Evolutionary conservation across 768 basidiomycete genomes (phyloP), one percentile per base, ranked within the genome.

Genomic region (Pleurotus citrinopileatus): DNA sequence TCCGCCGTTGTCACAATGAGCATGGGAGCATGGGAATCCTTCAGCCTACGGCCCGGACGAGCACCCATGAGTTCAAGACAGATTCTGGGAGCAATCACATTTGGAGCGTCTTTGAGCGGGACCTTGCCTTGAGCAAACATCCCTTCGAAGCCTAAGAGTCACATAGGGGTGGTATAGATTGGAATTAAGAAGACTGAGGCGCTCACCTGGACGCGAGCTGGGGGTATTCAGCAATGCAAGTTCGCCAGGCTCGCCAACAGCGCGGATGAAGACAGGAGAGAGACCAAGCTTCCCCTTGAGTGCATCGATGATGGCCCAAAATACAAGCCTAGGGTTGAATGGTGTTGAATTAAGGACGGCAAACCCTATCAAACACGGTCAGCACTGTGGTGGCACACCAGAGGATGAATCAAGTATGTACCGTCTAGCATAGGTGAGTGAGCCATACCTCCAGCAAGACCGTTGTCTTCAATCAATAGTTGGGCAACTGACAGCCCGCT

Each of bases 391-490:
- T 20, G 28, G 27, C 26, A 23, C 19, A 25, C 37, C 17, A 23
- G 13, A 46, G n/a, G 3, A 34, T 34, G 32, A 10, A 34, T n/a
- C 3, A 20, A 36, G 29, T 22, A 34, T 57, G 4, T 28, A 65
- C 65, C 65, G 44, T 66, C 65, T 19, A 65, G 44, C 37, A 60
- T 47, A 4, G 65, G 65, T 29, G 48, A 64, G 36, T 65, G 63
- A 19, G 57, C 63, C 59, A 67, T 67, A 3, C 38, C 65, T 15
- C 65, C 65, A 17, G 65, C 65, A 4, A 67, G 50, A 4, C 40
- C 58, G 1, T 55, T 22, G 22, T 67, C 63, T 17, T 63, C 42
- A 20, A 62, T 23, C 6, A 54, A 56, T 17, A 67, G 38, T 15
- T 59, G 50, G n/a, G 43, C 53, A n/a, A 61, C 58, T 26, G 19